Base-by-base conservation (phyloP, 805 yeast species). In the Ogataea saltuana region DNA sequence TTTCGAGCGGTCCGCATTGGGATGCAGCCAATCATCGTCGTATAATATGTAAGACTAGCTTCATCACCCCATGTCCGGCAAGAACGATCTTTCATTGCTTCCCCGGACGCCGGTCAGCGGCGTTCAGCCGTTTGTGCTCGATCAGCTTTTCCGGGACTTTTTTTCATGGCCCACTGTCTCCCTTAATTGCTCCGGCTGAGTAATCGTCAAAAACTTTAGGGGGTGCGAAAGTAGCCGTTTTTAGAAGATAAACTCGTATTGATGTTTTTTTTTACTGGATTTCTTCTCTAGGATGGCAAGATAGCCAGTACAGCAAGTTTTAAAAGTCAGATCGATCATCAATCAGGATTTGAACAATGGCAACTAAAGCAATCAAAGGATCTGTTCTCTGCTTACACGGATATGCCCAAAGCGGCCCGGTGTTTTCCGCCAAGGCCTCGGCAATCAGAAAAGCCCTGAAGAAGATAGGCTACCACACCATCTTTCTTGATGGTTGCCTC, bases 341-440 rank as follows among this genome's bases (percentile, higher is more conserved):
- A n/a, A n/a, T n/a, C n/a, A n/a, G n/a, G n/a, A n/a, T n/a, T n/a
- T n/a, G n/a, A n/a, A n/a, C n/a, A 46, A 65, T 55, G 66, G 32
- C 59, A 35, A 33, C 54, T 12, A 58, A 58, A 39, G 61, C 45
- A 17, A 40, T 59, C 25, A 63, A 56, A 38, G 69, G 69, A 23
- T 81, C 81, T 53, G 72, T 91, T 20, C 70, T 91, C n/a, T 91
- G 93, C 64, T 69, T 93, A 21, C 99, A 91, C 53, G 98, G 99
- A 0, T 89, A 82, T 64, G 80, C 90, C 12, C 96, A 91, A 70
- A 84, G 82, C 49, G 91, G 91, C 6, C 74, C 83, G 31, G 74
- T 83, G 11, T 91, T 91, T 66, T 84, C 95, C 42, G 87, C 85
- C 54, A 91, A 93, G 63, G 83, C 97, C 0, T 82, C 95, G 2